Evolutionary conservation across 2,329 filamentous ascomycete genomes (phyloP).

Genomic region (Didymellaceae sp.): DNA sequence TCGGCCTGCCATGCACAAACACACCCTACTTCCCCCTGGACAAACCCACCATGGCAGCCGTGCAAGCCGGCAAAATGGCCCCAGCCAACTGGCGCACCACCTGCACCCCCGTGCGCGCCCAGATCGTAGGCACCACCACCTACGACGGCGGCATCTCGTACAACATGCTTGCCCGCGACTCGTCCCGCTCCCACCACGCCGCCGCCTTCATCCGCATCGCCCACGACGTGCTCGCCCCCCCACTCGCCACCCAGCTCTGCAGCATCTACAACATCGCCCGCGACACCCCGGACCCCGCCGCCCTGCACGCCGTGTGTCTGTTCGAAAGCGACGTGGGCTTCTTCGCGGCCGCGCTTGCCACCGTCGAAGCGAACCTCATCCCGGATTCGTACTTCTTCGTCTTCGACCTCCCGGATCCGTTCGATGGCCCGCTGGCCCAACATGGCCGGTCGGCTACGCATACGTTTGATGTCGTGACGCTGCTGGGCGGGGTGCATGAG

Average conservation of each 20-base stretch:
- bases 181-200: slow-evolving; percentile 13
- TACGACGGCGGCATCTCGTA: slow-evolving; percentile 27
- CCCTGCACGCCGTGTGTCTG: slow-evolving; percentile 23
- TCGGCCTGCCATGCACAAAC: slow-evolving; percentile 20
- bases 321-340: slow-evolving; percentile 30
- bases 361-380: slow-evolving; percentile 11
- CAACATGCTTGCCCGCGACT: slow-evolving; percentile 25
- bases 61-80: slow-evolving; percentile 3
- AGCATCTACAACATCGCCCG: slow-evolving; percentile 7
- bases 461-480: slow-evolving; percentile 26
- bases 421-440: slow-evolving; percentile 18
- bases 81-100: slow-evolving; percentile 4
- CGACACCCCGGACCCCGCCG: slow-evolving; percentile 6
- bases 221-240: slow-evolving; percentile 6
- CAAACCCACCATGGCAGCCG: slow-evolving; percentile 16
- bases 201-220: slow-evolving; percentile 5
- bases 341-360: slow-evolving; percentile 22
- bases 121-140: slow-evolving; percentile 24
- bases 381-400: slow-evolving; percentile 25
- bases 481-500: slow-evolving; percentile 25
- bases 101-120: slow-evolving; percentile 14
- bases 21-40: slow-evolving; percentile 16
- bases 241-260: slow-evolving; percentile 3
- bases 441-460: slow-evolving; percentile 24
- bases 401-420: slow-evolving; percentile 26